Evolutionary conservation across 2,329 filamentous ascomycete species (phyloP), one percentile per base, ranked within the genome.

Genomic region (Fusarium multiceps): DNA sequence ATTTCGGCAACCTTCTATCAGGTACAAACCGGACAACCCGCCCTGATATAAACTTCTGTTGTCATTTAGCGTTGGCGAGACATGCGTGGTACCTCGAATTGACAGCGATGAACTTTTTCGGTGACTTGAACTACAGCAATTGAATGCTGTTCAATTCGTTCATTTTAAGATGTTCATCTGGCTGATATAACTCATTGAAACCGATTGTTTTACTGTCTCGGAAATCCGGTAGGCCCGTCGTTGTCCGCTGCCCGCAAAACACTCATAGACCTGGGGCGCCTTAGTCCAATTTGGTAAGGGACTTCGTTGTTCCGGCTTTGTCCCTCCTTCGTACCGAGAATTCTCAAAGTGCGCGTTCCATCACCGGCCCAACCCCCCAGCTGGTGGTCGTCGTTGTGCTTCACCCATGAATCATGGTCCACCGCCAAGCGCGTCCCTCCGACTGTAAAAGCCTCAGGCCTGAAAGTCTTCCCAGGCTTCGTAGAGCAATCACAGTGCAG

Each of bases 391-490:
- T 74, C 61, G 60, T 73, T 57, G 63, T 63, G 63, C 60, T 73
- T 66, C 63, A 51, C 72, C 76, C 75, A 78, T 78, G 74, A 77
- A 76, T 76, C 76, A 77, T 77, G 76, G 74, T 72, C 76, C 76
- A 77, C 76, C 71, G 69, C 76, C 74, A 76, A 77, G 75, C 68
- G 69, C 68, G 75, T 75, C 69, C 70, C 63, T 72, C 68, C 61
- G 71, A 68, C 71, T 68, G 72, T 74, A 76, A 76, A 76, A 74
- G 74, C 78, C 78, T 79, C 72, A 79, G 78, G 78, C 77, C 54
- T 65, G 74, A 66, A 78, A 63, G 62, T 51, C 46, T 58, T 59
- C 63, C 37, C 63, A 75, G 62, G 55, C n/a, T 47, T 45, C 57
- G 59, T 65, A 75, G 72, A 71, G 73, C 75, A 77, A 77, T 76